These are phyloP conservation scores for Neocallimastix lanati DNA, from an alignment of 192 early-diverging fungal species.

Conservation along the genomic window DNA sequence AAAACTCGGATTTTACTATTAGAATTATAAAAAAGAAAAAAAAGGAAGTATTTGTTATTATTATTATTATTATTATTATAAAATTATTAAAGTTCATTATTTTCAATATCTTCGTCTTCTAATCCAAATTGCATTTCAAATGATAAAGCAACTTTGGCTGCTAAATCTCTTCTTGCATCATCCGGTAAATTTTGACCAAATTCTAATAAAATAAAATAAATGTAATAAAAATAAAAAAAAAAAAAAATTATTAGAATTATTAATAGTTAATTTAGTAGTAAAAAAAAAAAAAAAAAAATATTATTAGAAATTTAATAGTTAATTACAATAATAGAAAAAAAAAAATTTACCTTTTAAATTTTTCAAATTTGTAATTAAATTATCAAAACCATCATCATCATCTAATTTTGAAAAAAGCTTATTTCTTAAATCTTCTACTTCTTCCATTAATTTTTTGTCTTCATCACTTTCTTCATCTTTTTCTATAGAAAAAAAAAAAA, in stretches of 20 bases:
- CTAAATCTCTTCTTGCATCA: neutral
- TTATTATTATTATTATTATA: no score
- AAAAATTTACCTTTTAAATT: neutral
- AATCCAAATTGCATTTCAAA: neutral
- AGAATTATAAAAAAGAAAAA: no score
- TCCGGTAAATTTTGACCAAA: neutral
- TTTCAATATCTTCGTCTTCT: neutral
- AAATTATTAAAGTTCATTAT: no score
- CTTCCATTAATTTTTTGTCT: neutral
- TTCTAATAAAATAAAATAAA: neutral
- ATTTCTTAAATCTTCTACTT: neutral
- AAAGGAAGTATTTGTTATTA: no score
- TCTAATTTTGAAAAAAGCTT: neutral
- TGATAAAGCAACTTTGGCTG: neutral
- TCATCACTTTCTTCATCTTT: neutral
- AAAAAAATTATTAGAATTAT: no score
- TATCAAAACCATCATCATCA: neutral
- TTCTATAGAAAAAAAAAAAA: neutral
- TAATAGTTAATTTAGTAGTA: no score
- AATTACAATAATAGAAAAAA: no score
- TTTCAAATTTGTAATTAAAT: neutral
- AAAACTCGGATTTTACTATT: no score
- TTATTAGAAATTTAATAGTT: no score
- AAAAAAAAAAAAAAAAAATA: no score
- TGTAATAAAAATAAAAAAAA: no score